phyloP scores from a whole-genome alignment of 228 moss, liverwort and hornwort genomes.

The Sphagnum magellanicum region DNA sequence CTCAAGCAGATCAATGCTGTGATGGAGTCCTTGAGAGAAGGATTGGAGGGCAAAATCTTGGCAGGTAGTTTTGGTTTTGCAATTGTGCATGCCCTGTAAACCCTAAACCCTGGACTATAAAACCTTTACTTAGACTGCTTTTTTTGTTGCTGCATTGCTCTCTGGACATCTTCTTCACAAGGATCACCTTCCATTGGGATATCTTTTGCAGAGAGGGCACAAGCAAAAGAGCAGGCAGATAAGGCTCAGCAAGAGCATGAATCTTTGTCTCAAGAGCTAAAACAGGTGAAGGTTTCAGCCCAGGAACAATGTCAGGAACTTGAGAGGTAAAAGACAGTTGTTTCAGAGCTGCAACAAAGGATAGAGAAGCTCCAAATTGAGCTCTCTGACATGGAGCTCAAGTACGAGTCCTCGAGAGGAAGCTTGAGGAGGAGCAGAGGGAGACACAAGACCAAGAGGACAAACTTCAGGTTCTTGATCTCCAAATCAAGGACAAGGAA shows the following conservation, averaged over 20 bases:
- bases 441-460: neutral
- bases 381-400: neutral
- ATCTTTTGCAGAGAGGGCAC: slow-evolving; percentile 37
- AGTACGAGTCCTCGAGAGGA: neutral
- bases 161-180: neutral
- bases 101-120: neutral
- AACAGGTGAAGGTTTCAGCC: slow-evolving; percentile 17
- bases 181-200: neutral
- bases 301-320: slow-evolving; percentile 27
- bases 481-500: neutral
- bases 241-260: slow-evolving; percentile 46
- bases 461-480: neutral
- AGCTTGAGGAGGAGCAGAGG: neutral
- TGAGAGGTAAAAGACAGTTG: slow-evolving; percentile 16
- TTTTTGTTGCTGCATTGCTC: too few species aligned
- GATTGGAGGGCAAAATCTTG: slow-evolving; percentile 30
- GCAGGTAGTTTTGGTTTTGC: slow-evolving; percentile 19
- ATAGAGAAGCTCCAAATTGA: neutral
- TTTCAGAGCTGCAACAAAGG: neutral
- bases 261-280: slow-evolving; percentile 36
- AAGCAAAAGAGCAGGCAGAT: slow-evolving; percentile 32
- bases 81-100: too few species aligned
- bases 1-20: slow-evolving; percentile 24
- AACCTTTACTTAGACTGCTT: neutral
- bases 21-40: slow-evolving; percentile 21